These are phyloP conservation scores for Gossypium arboreum DNA, from an alignment of 345 rosid genomes.

Conservation along the genomic window DNA sequence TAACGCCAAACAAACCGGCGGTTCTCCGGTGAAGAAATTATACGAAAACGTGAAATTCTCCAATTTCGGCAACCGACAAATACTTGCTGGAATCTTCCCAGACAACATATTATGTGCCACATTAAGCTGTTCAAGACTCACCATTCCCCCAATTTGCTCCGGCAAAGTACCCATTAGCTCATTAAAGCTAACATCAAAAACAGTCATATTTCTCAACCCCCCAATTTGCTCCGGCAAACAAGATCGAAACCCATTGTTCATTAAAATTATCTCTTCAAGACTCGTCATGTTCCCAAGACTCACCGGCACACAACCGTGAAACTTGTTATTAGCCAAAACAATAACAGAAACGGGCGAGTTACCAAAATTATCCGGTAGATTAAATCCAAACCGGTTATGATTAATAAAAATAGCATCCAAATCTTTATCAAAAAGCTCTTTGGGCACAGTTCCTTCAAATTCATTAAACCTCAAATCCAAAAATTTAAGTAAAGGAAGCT, in stretches of 20 bases:
- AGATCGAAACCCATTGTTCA: constrained; percentile 67
- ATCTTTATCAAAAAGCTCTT: constrained; percentile 58
- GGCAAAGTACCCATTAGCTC: constrained; percentile 69
- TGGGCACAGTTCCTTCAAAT: constrained; percentile 75
- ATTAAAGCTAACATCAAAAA: constrained; percentile 67
- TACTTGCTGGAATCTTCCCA: constrained; percentile 60
- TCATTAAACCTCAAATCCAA: constrained; percentile 83
- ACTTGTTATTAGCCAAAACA: constrained; percentile 66
- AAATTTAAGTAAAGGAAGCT: constrained; percentile 54
- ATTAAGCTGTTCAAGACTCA: constrained; percentile 66
- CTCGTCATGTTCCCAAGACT: constrained; percentile 72
- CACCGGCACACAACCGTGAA: constrained; percentile 81
- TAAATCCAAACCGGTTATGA: constrained; percentile 64
- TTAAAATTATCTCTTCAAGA: constrained; percentile 62
- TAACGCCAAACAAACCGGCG: constrained; percentile 56
- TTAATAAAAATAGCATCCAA: constrained; percentile 78
- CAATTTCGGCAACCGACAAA: constrained; percentile 61
- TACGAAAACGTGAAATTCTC: constrained; percentile 65
- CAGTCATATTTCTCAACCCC: constrained; percentile 54
- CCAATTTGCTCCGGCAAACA: constrained; percentile 72
- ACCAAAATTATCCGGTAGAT: constrained; percentile 69
- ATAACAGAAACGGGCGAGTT: constrained; percentile 83
- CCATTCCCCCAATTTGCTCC: constrained; percentile 53
- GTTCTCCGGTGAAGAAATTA: constrained; percentile 77
- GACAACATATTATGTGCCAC: constrained; percentile 70